Base-by-base conservation (phyloP, 2,329 filamentous ascomycete species). In the Graphilbum sp. region DNA sequence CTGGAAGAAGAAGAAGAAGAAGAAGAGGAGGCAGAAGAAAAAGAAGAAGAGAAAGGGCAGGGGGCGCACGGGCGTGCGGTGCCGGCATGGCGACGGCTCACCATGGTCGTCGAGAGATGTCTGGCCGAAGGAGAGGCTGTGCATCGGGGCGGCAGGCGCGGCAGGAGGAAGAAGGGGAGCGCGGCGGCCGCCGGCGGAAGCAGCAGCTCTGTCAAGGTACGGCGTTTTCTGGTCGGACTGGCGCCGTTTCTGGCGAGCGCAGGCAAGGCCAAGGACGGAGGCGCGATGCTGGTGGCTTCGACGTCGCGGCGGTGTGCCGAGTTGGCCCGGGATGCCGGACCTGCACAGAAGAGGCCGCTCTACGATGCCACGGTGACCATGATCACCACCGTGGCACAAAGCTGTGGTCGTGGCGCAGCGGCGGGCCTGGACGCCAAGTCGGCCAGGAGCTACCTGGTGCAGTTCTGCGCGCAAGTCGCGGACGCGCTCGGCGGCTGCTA, bases 361-460 rank as follows among this genome's bases (percentile, higher is more conserved):
- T 55, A 59, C 45, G 51, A 56, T 39, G 50, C 49, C 10, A 49
- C 58, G 0, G 49, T 60, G 5, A 47, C 52, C 2, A 54, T 72
- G 29, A 48, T 64, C 23, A 62, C 61, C 40, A 61, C 59, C 7
- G 50, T 69, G 11, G 62, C 67, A 3, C 60, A 64, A 24, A 63
- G 56, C 45, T 67, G 64, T 44, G 58, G 62, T 15, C 61, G 62
- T 41, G 58, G 53, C 6, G 45, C 53, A 12, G 48, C 49, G 2
- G n/a, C 23, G 3, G 27, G 23, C 11, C 9, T 17, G 16, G 13
- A 27, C 10, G 30, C 34, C 17, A 35, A 29, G 7, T 54, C 56
- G 18, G 55, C 58, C 16, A 50, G 60, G 34, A 51, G 60, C 15
- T 54, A 63, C 38, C 51, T 65, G 21, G 47, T 52, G 7, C 51